phyloP scores from a whole-genome alignment of 2,329 filamentous ascomycete species.

The Xylaria sp. region DNA sequence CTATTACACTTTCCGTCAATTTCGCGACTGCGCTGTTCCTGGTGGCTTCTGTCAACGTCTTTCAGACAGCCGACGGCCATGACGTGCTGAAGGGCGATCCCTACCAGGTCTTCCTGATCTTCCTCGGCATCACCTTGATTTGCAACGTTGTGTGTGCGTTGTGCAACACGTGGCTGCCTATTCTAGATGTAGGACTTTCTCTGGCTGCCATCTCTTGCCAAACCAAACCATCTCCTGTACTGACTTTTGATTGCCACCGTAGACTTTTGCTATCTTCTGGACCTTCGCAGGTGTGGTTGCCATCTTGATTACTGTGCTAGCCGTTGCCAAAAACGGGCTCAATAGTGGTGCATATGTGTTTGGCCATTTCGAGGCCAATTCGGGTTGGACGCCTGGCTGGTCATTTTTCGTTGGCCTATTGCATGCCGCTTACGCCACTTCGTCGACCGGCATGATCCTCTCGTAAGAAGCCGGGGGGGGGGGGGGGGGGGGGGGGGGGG shows the following conservation, averaged over 20 bases:
- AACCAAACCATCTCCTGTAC: constrained; percentile 13
- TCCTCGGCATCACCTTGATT: constrained; percentile 73
- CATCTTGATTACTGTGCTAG: constrained; percentile 71
- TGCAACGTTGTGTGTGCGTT: constrained; percentile 74
- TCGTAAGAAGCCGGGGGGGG: constrained; percentile 69
- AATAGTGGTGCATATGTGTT: constrained; percentile 72
- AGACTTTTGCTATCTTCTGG: constrained; percentile 80
- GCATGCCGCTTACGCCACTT: constrained; percentile 78
- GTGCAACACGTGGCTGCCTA: constrained; percentile 73
- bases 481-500: no score
- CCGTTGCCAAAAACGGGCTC: constrained; percentile 75
- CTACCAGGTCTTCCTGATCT: constrained; percentile 78
- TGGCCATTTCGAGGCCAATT: constrained; percentile 73
- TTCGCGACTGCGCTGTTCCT: constrained; percentile 78
- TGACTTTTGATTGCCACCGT: constrained; percentile 16
- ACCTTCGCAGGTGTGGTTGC: constrained; percentile 77
- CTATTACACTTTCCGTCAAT: constrained; percentile 84
- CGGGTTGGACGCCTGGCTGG: constrained; percentile 78
- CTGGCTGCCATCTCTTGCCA: not conserved
- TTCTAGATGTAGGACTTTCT: constrained; percentile 71
- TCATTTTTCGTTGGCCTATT: constrained; percentile 78
- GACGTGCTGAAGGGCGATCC: constrained; percentile 59
- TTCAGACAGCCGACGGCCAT: constrained; percentile 57
- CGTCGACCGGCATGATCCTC: constrained; percentile 83
- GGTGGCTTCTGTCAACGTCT: constrained; percentile 67